Conservation (phyloP, 768 basidiomycete genomes). For the Imleria badia region DNA sequence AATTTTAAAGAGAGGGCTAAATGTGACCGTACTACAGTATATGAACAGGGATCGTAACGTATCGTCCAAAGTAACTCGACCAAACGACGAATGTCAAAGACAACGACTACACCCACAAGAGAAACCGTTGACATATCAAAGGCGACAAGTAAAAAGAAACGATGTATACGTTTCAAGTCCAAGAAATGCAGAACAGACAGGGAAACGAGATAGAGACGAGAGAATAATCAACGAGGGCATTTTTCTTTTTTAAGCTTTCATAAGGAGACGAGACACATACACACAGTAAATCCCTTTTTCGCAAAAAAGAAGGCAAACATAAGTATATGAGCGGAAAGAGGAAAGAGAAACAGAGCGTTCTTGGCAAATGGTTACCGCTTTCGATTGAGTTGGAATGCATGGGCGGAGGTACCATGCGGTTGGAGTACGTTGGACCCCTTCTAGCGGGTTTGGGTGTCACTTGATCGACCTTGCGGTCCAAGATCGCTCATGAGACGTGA, state of each 20-base stretch:
- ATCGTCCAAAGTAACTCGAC: too few relatives aligned
- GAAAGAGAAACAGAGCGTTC: background rate
- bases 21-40: too few relatives aligned
- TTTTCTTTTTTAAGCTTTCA: background rate
- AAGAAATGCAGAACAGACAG: too few relatives aligned
- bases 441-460: background rate
- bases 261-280: background rate
- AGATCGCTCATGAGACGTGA: background rate
- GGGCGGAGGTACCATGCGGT: slow-evolving; percentile 1
- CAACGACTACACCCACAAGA: too few relatives aligned
- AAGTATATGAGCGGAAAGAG: background rate
- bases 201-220: background rate
- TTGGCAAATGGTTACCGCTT: background rate
- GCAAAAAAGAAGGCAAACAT: slow-evolving; percentile 1
- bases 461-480: background rate
- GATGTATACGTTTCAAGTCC: too few relatives aligned
- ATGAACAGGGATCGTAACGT: too few relatives aligned
- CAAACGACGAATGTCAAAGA: too few relatives aligned
- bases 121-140: too few relatives aligned
- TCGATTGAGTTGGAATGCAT: slow-evolving; percentile 9
- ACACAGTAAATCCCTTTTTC: slow-evolving; percentile 8
- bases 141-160: too few relatives aligned
- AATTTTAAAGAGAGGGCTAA: too few relatives aligned
- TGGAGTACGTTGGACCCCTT: background rate
- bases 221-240: background rate